These are phyloP conservation scores for Alternaria ethzedia DNA, from an alignment of 2,329 filamentous ascomycete species.

Conservation along the genomic window DNA sequence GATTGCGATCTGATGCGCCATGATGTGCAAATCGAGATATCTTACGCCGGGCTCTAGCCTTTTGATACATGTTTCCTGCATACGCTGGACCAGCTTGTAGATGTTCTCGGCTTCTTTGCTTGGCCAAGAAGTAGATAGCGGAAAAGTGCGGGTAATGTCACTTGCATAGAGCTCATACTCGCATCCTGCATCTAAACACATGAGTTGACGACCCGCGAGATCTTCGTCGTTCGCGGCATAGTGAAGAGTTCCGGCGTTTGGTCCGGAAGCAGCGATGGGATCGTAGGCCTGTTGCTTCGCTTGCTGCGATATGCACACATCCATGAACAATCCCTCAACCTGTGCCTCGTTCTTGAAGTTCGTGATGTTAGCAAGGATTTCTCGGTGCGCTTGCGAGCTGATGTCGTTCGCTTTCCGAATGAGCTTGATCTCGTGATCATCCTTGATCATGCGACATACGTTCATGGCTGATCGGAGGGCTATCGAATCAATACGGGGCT, in stretches of 20 bases:
- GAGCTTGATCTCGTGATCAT: conserved; percentile 79
- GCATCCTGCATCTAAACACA: conserved; percentile 86
- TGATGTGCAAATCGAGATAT: conserved; percentile 75
- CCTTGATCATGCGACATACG: conserved; percentile 80
- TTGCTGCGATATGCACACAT: conserved; percentile 73
- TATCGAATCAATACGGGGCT: conserved; percentile 30
- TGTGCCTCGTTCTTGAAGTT: conserved; percentile 78
- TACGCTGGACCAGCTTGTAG: conserved; percentile 77
- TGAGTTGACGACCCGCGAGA: conserved; percentile 71
- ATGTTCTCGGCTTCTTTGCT: conserved; percentile 72
- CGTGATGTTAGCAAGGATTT: conserved; percentile 69
- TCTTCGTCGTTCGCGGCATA: conserved; percentile 81
- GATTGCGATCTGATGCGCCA: conserved; percentile 75
- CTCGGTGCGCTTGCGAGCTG: conserved; percentile 76
- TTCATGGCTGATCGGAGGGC: conserved; percentile 76
- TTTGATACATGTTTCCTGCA: conserved; percentile 78
- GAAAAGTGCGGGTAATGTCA: conserved; percentile 89
- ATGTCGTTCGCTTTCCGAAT: conserved; percentile 83
- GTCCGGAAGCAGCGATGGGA: conserved; percentile 83
- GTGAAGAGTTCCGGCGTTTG: conserved; percentile 85
- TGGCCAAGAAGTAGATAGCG: conserved; percentile 72
- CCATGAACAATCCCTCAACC: conserved; percentile 78
- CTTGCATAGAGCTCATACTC: conserved; percentile 87
- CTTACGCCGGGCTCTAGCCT: conserved; percentile 71
- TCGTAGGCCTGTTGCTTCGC: conserved; percentile 83